Evolutionary conservation across 2,329 filamentous ascomycete genomes (phyloP).

Genomic region (Macrophomina tecta): DNA sequence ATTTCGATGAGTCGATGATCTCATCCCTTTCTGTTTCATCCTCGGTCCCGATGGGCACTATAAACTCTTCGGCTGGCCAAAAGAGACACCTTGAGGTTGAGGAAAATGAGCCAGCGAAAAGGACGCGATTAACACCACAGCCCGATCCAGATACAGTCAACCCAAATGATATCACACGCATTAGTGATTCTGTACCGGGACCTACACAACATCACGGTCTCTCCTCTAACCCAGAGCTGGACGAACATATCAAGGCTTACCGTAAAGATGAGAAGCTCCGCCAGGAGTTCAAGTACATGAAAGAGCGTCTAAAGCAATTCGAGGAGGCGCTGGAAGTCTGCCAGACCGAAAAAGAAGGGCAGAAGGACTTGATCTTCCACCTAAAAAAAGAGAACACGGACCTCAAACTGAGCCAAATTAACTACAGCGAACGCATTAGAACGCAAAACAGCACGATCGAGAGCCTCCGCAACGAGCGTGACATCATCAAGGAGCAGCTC

Average conservation of each 20-base stretch:
- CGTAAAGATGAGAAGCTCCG: slow-evolving; percentile 34
- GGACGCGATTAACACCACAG: slow-evolving; percentile 32
- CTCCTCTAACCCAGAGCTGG: not conserved
- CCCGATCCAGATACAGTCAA: slow-evolving; percentile 8
- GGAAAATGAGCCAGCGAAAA: slow-evolving; percentile 33
- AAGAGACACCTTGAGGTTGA: slow-evolving; percentile 32
- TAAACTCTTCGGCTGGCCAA: slow-evolving; percentile 15
- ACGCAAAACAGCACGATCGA: slow-evolving; percentile 40
- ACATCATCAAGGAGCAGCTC: not conserved
- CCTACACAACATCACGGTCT: not conserved
- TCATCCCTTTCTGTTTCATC: slow-evolving; percentile 5
- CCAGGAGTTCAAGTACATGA: slow-evolving; percentile 32
- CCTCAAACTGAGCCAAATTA: not conserved
- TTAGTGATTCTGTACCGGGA: slow-evolving; percentile 8
- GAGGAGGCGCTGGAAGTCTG: slow-evolving; percentile 35
- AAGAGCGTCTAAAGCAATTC: slow-evolving; percentile 37
- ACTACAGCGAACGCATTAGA: slow-evolving; percentile 30
- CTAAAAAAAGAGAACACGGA: slow-evolving; percentile 7
- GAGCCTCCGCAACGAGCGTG: slow-evolving; percentile 31
- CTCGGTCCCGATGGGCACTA: not conserved
- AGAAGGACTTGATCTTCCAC: slow-evolving; percentile 1
- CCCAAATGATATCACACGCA: slow-evolving; percentile 12
- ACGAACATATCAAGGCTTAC: not conserved
- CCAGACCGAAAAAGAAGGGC: slow-evolving; percentile 14
- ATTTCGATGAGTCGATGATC: slow-evolving; percentile 16